Evolutionary conservation across 2,329 filamentous ascomycete genomes (phyloP).

Genomic region (Fusarium beomiforme): DNA sequence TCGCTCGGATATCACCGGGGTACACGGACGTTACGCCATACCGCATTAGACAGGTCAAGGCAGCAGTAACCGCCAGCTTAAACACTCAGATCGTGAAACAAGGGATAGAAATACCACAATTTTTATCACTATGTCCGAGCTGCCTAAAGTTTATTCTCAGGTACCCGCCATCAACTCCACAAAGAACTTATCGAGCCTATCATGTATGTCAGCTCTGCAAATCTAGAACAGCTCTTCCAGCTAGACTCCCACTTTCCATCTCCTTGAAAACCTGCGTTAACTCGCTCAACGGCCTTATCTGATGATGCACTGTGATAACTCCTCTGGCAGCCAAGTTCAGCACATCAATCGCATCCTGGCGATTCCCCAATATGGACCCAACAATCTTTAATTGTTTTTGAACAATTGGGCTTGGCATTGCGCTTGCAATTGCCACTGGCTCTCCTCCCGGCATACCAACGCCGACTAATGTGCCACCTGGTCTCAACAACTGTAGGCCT

Average conservation of each 20-base stretch:
- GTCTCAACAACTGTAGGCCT: background rate
- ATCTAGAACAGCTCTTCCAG: background rate
- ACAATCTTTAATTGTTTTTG: background rate
- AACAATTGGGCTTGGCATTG: accelerated
- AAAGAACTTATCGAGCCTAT: background rate
- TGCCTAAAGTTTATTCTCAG: background rate
- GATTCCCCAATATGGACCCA: background rate
- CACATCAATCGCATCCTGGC: background rate
- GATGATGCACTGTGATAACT: background rate
- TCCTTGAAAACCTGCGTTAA: background rate
- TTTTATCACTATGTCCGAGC: background rate
- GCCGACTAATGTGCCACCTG: accelerated
- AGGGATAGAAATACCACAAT: background rate
- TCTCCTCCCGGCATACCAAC: background rate
- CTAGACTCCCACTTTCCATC: background rate
- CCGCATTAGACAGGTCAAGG: background rate
- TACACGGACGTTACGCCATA: background rate
- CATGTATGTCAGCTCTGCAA: background rate
- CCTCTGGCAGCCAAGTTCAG: background rate
- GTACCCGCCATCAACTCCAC: background rate
- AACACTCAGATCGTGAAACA: background rate
- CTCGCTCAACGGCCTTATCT: background rate
- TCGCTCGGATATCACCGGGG: background rate
- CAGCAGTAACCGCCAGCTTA: background rate
- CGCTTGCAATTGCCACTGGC: background rate